Evolutionary conservation across 2,329 filamentous ascomycete species (phyloP).

Genomic region (Aquanectria penicillioides): DNA sequence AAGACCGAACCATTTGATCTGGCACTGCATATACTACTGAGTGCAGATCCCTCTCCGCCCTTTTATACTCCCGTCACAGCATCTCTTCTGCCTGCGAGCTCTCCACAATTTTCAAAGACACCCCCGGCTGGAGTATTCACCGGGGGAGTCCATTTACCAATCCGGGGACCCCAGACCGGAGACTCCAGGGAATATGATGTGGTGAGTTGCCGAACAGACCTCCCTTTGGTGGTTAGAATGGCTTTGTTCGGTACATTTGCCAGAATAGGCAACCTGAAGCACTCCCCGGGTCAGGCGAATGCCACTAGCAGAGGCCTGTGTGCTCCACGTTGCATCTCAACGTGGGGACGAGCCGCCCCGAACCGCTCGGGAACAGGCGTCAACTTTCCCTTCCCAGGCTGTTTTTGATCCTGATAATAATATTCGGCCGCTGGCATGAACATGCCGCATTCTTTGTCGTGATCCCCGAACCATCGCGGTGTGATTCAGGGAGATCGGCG

Average conservation of each 20-base stretch:
- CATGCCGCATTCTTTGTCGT: not conserved
- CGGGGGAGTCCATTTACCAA: constrained; percentile 18
- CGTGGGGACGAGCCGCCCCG: constrained; percentile 7
- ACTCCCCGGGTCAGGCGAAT: constrained; percentile 13
- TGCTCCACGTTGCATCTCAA: constrained; percentile 14
- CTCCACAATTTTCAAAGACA: constrained; percentile 12
- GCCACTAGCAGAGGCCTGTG: constrained; percentile 1
- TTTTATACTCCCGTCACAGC: constrained; percentile 7
- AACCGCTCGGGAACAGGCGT: not conserved
- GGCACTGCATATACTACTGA: not conserved
- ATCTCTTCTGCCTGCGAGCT: not conserved
- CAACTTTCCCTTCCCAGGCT: not conserved
- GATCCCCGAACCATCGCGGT: not conserved
- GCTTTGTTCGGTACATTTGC: constrained; percentile 6
- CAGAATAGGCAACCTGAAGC: constrained; percentile 28
- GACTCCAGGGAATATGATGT: not conserved
- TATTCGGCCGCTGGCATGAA: not conserved
- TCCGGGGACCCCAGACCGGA: constrained; percentile 38
- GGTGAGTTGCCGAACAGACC: not conserved
- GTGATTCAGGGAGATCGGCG: not conserved
- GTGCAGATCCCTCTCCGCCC: constrained; percentile 7
- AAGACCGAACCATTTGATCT: not conserved
- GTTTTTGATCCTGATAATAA: not conserved
- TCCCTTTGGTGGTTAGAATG: constrained; percentile 21
- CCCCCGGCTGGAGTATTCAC: constrained; percentile 13